Base-by-base conservation (phyloP, 768 basidiomycete genomes). In the Tylopilus plumbeoviolaceoides region DNA sequence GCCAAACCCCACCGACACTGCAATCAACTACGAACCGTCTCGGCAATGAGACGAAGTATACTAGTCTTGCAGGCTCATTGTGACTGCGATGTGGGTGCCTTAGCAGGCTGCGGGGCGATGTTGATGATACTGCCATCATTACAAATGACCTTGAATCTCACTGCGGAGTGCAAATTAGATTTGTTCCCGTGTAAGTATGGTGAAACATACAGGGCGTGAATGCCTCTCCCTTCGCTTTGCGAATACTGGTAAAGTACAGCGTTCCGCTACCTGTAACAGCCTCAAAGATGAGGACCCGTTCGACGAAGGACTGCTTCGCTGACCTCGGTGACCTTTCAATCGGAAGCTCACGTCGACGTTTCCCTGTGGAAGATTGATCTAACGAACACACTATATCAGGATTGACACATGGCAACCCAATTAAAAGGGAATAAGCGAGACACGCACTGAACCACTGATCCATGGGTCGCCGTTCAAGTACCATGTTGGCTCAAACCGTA, bases 171-270 rank as follows among this genome's bases (percentile, higher is more conserved):
- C 7, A 5, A 50, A 35, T 21, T 27, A 18, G 15, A 5, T 4
- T 35, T 18, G 9, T 4, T 23, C 36, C 14, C 5, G 21, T 39
- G 15, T 50, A 44, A 40, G 14, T 5, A 35, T 5, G 21, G 50
- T 42, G 56, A 65, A 90, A 51, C 46, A 56, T 66, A 91, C 87
- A 63, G 4, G 85, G 83, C 31, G 78, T 82, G 65, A 87, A 91
- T 1, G 78, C 79, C 38, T 78, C 71, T 9, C 87, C 88, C 62
- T 89, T 91, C 15, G 77, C 81, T 70, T 82, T 85, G 40, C 89
- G 78, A 51, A 91, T 85, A 65, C 87, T 90, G 3, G 89, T 91
- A 65, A 91, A 91, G 63, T 91, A 91, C 2, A 91, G 66, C 17
- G 87, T 91, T 7, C 89, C 89, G 18, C 82, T 75, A 20, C 80